Base-by-base conservation (phyloP, 495 filamentous ascomycete genomes). In the Aspergillus carlsbadensis region DNA sequence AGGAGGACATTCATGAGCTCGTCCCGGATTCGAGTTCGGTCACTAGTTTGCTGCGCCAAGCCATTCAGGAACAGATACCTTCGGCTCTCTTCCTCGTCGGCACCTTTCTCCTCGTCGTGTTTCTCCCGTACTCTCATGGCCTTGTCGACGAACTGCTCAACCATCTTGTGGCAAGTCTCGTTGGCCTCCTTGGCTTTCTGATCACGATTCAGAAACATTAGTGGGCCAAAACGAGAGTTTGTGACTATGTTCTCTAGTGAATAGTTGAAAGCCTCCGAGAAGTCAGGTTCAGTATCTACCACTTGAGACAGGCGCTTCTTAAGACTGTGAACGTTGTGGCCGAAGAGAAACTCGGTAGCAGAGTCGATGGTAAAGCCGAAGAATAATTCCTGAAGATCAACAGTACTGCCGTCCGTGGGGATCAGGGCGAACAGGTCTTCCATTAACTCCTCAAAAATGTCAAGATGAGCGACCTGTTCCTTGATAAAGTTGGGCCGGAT, bases 341-440 rank as follows among this genome's bases (percentile, higher is more conserved):
- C 80, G 47, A 81, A 79, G 54, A 86, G 67, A 57, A 86, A 85
- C 35, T 84, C 82, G 3, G 83, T 85, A 5, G 82, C 81, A 0
- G 74, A 78, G 64, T 86, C 84, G 55, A 85, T 78, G 2, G 82
- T 84, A 48, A 84, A 67, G 47, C 69, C 66, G 51, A 78, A 78
- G 48, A 87, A 78, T 2, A 81, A 68, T 1, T 65, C 66, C 56
- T 82, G 76, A 14, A 86, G 66, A 57, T 87, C 81, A 21, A 86
- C 74, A 6, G 71, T 63, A 6, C 66, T 65, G 10, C 65, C 59
- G 44, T 75, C 65, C 5, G 52, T 40, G 4, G 70, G 70, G 1
- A 76, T 60, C 10, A 54, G 20, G 6, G 63, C 43, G 43, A 86
- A 67, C 24, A 85, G 60, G 24, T 79, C 74, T 11, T 65, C 34